Evolutionary conservation across 768 basidiomycete genomes (phyloP), one percentile per base, ranked within the genome.

Genomic region (Chalciporus sphaerocephalus): DNA sequence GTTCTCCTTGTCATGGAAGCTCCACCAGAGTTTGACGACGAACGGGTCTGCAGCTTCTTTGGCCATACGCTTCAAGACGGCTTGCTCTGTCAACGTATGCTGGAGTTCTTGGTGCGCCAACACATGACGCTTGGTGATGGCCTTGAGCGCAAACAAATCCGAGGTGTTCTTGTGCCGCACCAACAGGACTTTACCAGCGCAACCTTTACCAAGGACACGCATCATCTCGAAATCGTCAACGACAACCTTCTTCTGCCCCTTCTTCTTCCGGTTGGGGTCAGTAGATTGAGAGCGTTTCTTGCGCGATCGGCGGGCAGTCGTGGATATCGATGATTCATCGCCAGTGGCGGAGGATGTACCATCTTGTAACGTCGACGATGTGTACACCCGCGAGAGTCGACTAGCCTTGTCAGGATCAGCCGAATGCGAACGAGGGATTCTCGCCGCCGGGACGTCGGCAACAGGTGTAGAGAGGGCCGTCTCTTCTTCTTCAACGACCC

Each of bases 1-100:
- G 61, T 96, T 95, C 65, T 97, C 92, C 69, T 89, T 88, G 69
- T 98, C 94, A 67, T 97, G 94, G 72, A 98, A 99, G 67, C 88
- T 88, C 87, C 90, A 94, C 82, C 92, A 90, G 15, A 99, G 79
- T 65, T 87, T 91, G 50, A 97, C 92, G 42, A 98, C 89, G 64
- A 98, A 99, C 10, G 92, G 92, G 62, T 97, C 92, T 56, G 79
- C 77, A 47, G 82, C 79, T 56, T 87, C 83, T 4, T 91, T 89
- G 1, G 92, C 88, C 87, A 97, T 94, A 34, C 90, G 77, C 69
- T 90, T 93, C 60, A 99, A 69, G 24, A 99, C 95, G 6, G 89
- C 85, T 66, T 98, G 92, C 69, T 99, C 96, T 3, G 94, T 95
- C 51, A 96, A 74, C 3, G 95, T 98, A 68, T 98, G 96, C 59